Percentiles rank a stretch among this genome's conserved stretches.
Conservation (phyloP, 164 flowering plant genomes). For the Piper longum region DNA sequence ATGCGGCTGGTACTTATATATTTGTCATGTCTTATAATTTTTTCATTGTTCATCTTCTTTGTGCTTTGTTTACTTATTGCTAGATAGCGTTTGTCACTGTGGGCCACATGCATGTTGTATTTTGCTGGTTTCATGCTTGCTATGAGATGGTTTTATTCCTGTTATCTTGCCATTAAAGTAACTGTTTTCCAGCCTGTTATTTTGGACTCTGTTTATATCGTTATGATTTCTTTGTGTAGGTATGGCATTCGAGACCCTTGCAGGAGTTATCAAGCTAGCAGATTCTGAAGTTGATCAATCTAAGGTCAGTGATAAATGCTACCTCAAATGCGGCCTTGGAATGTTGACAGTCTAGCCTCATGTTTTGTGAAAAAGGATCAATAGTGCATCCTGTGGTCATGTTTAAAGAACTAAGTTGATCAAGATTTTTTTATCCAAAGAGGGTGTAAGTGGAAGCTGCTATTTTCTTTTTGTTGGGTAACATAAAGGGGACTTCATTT, state of each 20-base stretch:
- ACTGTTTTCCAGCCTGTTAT: background rate
- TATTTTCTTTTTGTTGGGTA: no score
- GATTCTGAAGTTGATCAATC: conserved; percentile 66
- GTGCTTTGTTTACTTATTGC: background rate
- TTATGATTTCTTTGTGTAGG: conserved; percentile 30
- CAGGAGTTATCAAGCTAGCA: conserved; percentile 72
- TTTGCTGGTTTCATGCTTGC: background rate
- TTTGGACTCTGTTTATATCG: background rate
- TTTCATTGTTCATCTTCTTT: no score
- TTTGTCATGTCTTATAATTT: no score
- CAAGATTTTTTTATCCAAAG: no score
- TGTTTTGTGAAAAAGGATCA: no score
- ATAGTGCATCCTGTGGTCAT: no score
- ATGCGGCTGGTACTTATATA: conserved; percentile 61
- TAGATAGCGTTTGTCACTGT: no score
- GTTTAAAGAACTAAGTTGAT: no score
- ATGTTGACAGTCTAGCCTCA: no score
- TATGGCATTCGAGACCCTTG: conserved; percentile 72
- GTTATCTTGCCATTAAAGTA: background rate
- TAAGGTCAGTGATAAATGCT: conserved; percentile 29
- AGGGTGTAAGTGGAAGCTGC: no score
- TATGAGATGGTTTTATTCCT: background rate
- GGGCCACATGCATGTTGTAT: no score
- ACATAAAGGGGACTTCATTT: no score
- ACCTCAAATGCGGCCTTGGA: background rate